phyloP scores from a whole-genome alignment of 768 basidiomycete species.

The Hemileccinum rubropunctum region DNA sequence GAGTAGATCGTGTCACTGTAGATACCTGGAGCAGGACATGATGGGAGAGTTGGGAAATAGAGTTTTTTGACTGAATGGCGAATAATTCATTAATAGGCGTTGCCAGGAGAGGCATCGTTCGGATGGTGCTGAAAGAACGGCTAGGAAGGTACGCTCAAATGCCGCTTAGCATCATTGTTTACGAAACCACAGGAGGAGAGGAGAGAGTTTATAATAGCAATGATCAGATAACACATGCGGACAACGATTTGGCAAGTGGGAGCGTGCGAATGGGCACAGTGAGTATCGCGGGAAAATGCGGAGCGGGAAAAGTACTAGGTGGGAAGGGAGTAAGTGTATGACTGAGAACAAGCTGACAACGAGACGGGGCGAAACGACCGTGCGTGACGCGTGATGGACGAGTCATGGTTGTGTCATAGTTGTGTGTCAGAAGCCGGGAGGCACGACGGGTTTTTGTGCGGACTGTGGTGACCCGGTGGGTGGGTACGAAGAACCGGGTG shows the following conservation, averaged over 20 bases:
- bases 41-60: conserved; percentile 19
- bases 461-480: conserved; percentile 39
- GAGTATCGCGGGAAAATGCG: conserved; percentile 12
- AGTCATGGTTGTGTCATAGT: not conserved
- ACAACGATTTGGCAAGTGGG: conserved; percentile 10
- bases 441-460: conserved; percentile 59
- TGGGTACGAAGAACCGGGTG: conserved; percentile 56
- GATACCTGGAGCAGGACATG: conserved; percentile 14
- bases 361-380: not conserved
- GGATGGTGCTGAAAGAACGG: conserved; percentile 17
- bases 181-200: conserved; percentile 19
- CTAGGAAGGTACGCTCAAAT: conserved; percentile 23
- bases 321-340: conserved; percentile 12
- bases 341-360: conserved; percentile 5
- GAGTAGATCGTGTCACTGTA: conserved; percentile 23
- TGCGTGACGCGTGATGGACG: not conserved
- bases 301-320: conserved; percentile 13
- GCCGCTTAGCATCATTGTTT: conserved; percentile 15
- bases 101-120: conserved; percentile 27
- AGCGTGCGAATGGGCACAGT: conserved; percentile 6
- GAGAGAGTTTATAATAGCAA: conserved; percentile 27
- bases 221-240: conserved; percentile 27
- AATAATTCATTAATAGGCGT: conserved; percentile 25
- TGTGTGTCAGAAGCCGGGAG: conserved; percentile 72
- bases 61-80: conserved; percentile 20